phyloP scores from a whole-genome alignment of 2,329 filamentous ascomycete genomes.

The Alternaria gansuensis region DNA sequence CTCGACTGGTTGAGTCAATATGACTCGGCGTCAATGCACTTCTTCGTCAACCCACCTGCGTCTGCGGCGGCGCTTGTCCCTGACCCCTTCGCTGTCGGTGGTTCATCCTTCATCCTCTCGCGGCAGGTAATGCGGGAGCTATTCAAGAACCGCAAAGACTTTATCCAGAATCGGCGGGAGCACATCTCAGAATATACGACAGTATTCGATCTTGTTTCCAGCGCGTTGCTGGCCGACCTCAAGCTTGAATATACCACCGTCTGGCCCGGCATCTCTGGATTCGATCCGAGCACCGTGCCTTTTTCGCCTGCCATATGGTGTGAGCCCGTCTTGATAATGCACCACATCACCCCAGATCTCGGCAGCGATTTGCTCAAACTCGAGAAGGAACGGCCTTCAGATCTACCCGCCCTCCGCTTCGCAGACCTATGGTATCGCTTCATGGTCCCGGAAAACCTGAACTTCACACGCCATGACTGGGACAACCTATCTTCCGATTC shows the following conservation, averaged over 20 bases:
- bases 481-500: slow-evolving; percentile 46
- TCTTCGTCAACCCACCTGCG: slow-evolving; percentile 59
- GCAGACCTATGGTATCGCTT: slow-evolving; percentile 44
- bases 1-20: slow-evolving; percentile 63
- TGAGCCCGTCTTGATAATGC: slow-evolving; percentile 45
- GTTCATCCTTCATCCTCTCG: slow-evolving; percentile 63
- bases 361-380: slow-evolving; percentile 58
- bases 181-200: slow-evolving; percentile 60
- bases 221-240: slow-evolving; percentile 56
- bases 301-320: slow-evolving; percentile 60
- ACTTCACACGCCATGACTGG: slow-evolving; percentile 41
- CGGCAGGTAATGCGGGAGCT: slow-evolving; percentile 58
- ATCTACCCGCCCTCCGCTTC: slow-evolving; percentile 36
- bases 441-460: slow-evolving; percentile 40
- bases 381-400: slow-evolving; percentile 49
- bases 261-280: slow-evolving; percentile 54
- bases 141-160: slow-evolving; percentile 52
- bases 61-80: slow-evolving; percentile 33
- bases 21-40: slow-evolving; percentile 59
- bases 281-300: slow-evolving; percentile 43
- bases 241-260: slow-evolving; percentile 58
- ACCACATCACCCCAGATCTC: slow-evolving; percentile 58
- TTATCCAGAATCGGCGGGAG: slow-evolving; percentile 56
- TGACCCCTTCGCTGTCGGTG: slow-evolving; percentile 62
- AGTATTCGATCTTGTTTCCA: slow-evolving; percentile 61